Evolutionary conservation across 2,329 filamentous ascomycete genomes (phyloP), one percentile per base, ranked within the genome.

Genomic region (Epichloe sp.): DNA sequence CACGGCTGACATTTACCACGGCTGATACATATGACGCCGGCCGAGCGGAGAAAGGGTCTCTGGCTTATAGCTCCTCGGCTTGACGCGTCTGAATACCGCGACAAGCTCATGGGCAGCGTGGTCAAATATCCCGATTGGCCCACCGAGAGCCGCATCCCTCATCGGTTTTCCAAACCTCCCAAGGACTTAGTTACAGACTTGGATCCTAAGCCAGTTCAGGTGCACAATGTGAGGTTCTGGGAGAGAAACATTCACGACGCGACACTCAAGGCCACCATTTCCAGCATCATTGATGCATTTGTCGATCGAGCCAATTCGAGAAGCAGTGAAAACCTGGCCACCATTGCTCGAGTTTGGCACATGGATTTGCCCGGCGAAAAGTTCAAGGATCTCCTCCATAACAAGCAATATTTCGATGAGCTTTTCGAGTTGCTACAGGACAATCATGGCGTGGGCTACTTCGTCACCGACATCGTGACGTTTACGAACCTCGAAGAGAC

Each of bases 81-180:
- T 37, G 60, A 62, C 50, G 61, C 61, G 2, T 48, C 45, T 43
- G 55, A 57, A n/a, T 62, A 63, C 40, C 58, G 61, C 52, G 60
- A 62, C 53, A 60, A 55, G 53, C 60, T 63, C 50, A 61, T 63
- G 38, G 61, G 61, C 48, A 61, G 60, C 55, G 60, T 63, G 52
- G 56, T 63, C 54, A 60, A 59, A 46, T 62, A 60, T 52, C 57
- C 61, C 8, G 54, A 60, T 44, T 52, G 60, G 17, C 61, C 61
- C 17, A 59, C 56, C 14, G 60, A 63, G 48, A 54, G 58, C 3
- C 60, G 53, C 48, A 57, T 63, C 23, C 61, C 61, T 11, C 61
- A 61, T 49, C 54, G 52, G 6, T 48, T 49, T 31, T 31, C 50
- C 37, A 56, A 53, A 48, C 52, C 56, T 12, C 59, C 60, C 17